Evolutionary conservation across 2,329 filamentous ascomycete species (phyloP), one percentile per base, ranked within the genome.

Genomic region (Akanthomyces muscarius): DNA sequence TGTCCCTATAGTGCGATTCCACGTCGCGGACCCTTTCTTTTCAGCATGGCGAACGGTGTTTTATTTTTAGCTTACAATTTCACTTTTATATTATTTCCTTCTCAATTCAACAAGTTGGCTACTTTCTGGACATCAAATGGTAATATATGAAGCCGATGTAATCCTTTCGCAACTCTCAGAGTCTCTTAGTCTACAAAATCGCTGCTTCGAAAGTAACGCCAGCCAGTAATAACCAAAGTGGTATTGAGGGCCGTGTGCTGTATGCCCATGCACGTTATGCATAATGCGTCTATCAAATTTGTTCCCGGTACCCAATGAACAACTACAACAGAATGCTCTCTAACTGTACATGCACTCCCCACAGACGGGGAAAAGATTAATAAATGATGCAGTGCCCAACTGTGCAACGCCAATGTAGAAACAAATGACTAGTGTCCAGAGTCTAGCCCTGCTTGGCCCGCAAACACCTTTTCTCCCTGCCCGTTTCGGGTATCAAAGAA

Each of bases 21-120:
- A 23, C 33, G 33, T 28, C n/a, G 45, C 45, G 18, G 28, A 1
- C 8, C 13, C n/a, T 18, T 38, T n/a, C 10, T 23, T 53, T 42
- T 38, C 21, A 63, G 61, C 61, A 63, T 63, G 57, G 61, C 61
- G 54, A 63, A 30, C 28, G 61, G 61, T 38, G 61, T 63, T 45
- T 62, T 38, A 38, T 14, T 33, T 48, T 28, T 13, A 2, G 23
- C 23, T n/a, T 47, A 7, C 21, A n/a, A 3, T 18, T 36, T n/a
- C 3, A 10, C 8, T 53, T 16, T 30, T 11, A 2, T n/a, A n/a
- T n/a, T 21, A 7, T 5, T 38, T 47, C 1, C 5, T n/a, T 2
- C 44, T 48, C 13, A 4, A 3, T 14, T 38, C 48, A 5, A 18
- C 6, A n/a, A 25, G n/a, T 8, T 21, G n/a, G 52, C 21, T 55